Evolutionary conservation across 1,284 basidiomycete genomes (phyloP).

Genomic region (Leccinum angustisporum): DNA sequence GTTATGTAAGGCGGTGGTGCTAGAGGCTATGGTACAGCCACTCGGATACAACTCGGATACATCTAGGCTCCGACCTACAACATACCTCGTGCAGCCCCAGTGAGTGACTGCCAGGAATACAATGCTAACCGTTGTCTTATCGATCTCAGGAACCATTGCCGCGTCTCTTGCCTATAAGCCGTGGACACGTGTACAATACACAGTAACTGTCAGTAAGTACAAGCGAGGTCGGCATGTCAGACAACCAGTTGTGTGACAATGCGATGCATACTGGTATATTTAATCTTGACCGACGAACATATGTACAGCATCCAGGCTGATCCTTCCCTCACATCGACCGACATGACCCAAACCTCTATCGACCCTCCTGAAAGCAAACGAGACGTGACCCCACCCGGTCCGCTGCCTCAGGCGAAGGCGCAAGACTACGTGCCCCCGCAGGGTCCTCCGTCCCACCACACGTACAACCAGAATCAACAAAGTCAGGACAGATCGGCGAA

Average conservation of each 20-base stretch:
- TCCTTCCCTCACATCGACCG: not conserved
- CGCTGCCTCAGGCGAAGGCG: not conserved
- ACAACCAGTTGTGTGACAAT: not conserved
- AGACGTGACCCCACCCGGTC: slow-evolving; percentile 12
- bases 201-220: too few species aligned
- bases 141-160: not conserved
- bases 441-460: slow-evolving; percentile 24
- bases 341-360: slow-evolving; percentile 22
- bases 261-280: slow-evolving; percentile 41
- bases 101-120: too few species aligned
- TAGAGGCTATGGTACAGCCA: too few species aligned
- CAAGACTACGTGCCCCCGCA: slow-evolving; percentile 7
- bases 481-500: not conserved
- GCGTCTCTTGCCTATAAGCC: not conserved
- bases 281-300: not conserved
- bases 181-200: too few species aligned
- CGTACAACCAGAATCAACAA: slow-evolving; percentile 8
- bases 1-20: too few species aligned
- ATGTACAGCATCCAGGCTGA: not conserved
- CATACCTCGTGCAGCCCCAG: too few species aligned
- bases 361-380: slow-evolving; percentile 9
- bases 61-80: too few species aligned
- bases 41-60: too few species aligned
- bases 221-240: not conserved
- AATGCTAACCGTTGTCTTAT: too few species aligned